Percentiles rank a stretch among this genome's conserved stretches.
phyloP scores from a whole-genome alignment of 2,329 filamentous ascomycete genomes.

The Diaporthe amygdali region DNA sequence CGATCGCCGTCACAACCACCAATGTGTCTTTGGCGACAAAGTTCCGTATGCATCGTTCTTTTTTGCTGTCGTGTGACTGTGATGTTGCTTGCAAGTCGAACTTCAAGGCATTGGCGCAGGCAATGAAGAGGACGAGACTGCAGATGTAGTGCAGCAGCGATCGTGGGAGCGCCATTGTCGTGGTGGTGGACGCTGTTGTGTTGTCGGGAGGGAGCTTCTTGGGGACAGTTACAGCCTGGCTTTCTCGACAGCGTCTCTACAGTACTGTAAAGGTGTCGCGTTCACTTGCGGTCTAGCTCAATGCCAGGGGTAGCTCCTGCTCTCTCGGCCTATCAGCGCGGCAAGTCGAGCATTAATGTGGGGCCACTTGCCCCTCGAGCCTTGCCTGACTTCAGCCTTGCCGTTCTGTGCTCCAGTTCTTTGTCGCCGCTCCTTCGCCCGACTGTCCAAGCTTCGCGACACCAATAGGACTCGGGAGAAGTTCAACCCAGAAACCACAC shows the following conservation, averaged over 20 bases:
- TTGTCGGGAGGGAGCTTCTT: slow-evolving; percentile 2
- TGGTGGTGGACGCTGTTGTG: slow-evolving; percentile 10
- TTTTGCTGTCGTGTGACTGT: slow-evolving; percentile 61
- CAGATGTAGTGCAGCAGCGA: slow-evolving; percentile 64
- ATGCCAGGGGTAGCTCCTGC: slow-evolving; percentile 6
- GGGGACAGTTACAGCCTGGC: slow-evolving; percentile 7
- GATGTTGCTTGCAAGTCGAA: slow-evolving; percentile 84
- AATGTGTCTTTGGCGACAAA: slow-evolving; percentile 92
- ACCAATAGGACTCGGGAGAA: not conserved
- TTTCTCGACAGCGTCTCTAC: not conserved
- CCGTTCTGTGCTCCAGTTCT: slow-evolving; percentile 11
- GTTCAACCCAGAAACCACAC: slow-evolving; percentile 1
- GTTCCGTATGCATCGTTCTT: slow-evolving; percentile 93
- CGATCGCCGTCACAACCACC: slow-evolving; percentile 91
- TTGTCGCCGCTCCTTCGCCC: not conserved
- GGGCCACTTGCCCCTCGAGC: not conserved
- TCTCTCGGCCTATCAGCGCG: not conserved
- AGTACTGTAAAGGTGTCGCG: slow-evolving; percentile 23
- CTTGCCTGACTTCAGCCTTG: slow-evolving; percentile 22
- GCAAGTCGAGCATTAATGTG: not conserved
- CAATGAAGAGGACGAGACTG: slow-evolving; percentile 61
- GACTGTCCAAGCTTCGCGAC: slow-evolving; percentile 12
- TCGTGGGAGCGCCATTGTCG: slow-evolving; percentile 54
- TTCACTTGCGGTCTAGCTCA: slow-evolving; percentile 20
- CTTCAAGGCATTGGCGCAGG: slow-evolving; percentile 74